Percentiles rank a stretch among this genome's conserved stretches.
phyloP scores from a whole-genome alignment of 495 filamentous ascomycete species.

The Hyaloscypha hepaticicola region DNA sequence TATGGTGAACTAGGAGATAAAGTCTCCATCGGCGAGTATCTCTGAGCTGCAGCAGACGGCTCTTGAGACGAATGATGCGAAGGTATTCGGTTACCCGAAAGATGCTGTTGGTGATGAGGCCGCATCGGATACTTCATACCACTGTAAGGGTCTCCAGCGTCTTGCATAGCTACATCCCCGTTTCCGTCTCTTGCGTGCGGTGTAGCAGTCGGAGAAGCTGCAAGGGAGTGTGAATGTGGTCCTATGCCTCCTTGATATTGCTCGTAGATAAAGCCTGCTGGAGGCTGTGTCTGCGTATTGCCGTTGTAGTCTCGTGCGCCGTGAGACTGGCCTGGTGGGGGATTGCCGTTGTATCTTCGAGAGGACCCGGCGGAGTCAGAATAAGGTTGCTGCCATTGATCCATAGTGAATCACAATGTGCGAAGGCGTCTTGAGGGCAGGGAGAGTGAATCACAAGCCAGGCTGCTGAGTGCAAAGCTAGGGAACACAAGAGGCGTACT shows the following conservation, averaged over 20 bases:
- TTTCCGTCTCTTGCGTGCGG: constrained; percentile 72
- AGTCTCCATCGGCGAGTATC: constrained; percentile 94
- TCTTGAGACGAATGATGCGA: constrained; percentile 59
- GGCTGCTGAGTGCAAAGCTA: constrained; percentile 12
- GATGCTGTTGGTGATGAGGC: constrained; percentile 61
- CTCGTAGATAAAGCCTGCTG: constrained; percentile 72
- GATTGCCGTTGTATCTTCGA: constrained; percentile 50
- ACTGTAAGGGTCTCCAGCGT: constrained; percentile 77
- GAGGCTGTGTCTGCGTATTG: constrained; percentile 56
- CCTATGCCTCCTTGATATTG: constrained; percentile 58
- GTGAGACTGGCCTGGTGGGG: constrained; percentile 33
- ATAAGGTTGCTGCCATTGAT: constrained; percentile 55
- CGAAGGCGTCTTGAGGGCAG: neutral
- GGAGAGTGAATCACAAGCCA: neutral
- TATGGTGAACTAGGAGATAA: constrained; percentile 58
- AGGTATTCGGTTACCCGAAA: constrained; percentile 44
- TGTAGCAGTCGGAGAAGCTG: constrained; percentile 62
- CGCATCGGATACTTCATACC: constrained; percentile 77
- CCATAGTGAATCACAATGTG: constrained; percentile 43
- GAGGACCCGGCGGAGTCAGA: constrained; percentile 44
- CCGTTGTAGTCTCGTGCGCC: constrained; percentile 43
- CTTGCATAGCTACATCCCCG: constrained; percentile 88
- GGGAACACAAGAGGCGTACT: constrained; percentile 16
- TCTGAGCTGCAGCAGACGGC: constrained; percentile 74
- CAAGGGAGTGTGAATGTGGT: constrained; percentile 54